These are phyloP conservation scores for Annulohypoxylon bovei DNA, from an alignment of 495 filamentous ascomycete genomes.

Conservation along the genomic window DNA sequence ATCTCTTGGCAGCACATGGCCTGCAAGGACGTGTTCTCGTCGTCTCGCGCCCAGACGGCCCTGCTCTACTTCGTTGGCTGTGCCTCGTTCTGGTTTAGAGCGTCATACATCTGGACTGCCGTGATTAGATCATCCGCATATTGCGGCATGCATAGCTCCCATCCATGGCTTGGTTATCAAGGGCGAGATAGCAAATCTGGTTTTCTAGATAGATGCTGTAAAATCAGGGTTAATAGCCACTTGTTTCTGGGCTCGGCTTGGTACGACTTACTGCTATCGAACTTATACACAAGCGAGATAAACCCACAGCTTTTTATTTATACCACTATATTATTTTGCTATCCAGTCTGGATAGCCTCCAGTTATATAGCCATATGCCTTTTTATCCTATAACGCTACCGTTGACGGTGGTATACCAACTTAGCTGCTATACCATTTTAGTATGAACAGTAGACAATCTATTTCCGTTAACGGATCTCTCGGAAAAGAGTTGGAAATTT, in stretches of 20 bases:
- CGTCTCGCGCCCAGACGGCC: not conserved
- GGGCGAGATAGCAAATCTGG: not conserved
- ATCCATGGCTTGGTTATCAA: not conserved
- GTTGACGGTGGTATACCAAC: not conserved
- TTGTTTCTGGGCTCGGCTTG: not conserved
- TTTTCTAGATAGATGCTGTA: not conserved
- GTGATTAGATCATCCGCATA: not conserved
- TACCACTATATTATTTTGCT: not conserved
- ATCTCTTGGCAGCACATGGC: slow-evolving; percentile 14
- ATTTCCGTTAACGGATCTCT: not conserved
- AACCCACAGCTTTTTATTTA: not conserved
- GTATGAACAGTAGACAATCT: not conserved
- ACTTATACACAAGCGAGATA: not conserved
- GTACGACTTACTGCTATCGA: not conserved
- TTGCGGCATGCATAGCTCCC: too few species aligned
- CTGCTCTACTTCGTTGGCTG: not conserved
- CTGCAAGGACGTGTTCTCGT: not conserved
- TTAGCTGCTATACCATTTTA: not conserved
- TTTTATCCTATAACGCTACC: not conserved
- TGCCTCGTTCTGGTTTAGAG: not conserved
- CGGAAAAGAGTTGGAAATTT: not conserved
- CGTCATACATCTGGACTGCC: not conserved
- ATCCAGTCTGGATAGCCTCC: too few species aligned
- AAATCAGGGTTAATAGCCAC: not conserved
- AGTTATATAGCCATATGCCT: not conserved